Evolutionary conservation across 345 rosid genomes (phyloP).

Genomic region (Acer saccharum): DNA sequence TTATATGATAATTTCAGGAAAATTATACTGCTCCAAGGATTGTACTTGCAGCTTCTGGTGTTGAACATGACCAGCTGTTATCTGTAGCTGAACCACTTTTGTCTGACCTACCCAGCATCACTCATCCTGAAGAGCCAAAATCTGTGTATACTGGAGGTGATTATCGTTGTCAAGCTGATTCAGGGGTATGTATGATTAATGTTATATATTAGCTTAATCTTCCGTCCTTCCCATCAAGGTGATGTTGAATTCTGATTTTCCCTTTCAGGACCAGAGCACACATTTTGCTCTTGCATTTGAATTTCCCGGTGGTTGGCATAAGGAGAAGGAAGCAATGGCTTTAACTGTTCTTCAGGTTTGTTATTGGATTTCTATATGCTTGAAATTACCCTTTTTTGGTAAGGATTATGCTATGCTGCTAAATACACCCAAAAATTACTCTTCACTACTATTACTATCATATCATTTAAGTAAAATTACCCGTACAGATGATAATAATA

Average conservation of each 20-base stretch:
- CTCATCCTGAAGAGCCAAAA: slow-evolving; percentile 52
- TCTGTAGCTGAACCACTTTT: slow-evolving; percentile 83
- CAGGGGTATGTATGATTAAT: slow-evolving; percentile 56
- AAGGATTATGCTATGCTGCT: not conserved
- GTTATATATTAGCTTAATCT: not conserved
- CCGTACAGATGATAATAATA: not conserved
- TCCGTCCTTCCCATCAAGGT: not conserved
- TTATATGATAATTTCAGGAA: slow-evolving; percentile 51
- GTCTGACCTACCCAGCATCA: slow-evolving; percentile 67
- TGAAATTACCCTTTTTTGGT: not conserved
- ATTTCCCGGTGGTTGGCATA: slow-evolving; percentile 85
- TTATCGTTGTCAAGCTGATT: slow-evolving; percentile 77
- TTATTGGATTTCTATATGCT: not conserved
- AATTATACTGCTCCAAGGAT: slow-evolving; percentile 78
- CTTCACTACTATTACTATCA: not conserved
- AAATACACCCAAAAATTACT: not conserved
- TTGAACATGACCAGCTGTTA: slow-evolving; percentile 73
- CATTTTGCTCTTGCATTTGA: slow-evolving; percentile 94
- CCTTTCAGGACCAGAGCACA: slow-evolving; percentile 44
- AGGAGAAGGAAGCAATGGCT: slow-evolving; percentile 71
- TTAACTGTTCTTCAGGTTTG: slow-evolving; percentile 91
- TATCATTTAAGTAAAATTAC: not conserved
- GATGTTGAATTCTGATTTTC: slow-evolving; percentile 14
- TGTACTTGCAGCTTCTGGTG: slow-evolving; percentile 88
- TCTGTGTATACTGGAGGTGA: slow-evolving; percentile 93